Evolutionary conservation across 441 rosid genomes (phyloP), one percentile per base, ranked within the genome.

Genomic region (Jatropha multifida): DNA sequence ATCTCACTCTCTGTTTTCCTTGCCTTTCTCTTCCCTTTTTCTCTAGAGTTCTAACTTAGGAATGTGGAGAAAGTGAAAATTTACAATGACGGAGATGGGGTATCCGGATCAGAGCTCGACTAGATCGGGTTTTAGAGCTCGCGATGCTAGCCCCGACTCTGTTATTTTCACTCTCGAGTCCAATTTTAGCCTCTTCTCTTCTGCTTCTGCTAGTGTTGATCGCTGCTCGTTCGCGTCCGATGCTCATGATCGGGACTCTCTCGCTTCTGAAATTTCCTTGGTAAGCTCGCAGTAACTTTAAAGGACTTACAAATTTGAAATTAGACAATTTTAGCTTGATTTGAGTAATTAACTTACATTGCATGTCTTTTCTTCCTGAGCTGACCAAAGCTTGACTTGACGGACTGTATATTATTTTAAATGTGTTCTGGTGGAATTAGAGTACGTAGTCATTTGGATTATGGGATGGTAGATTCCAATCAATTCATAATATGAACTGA

Each of bases 221-320:
- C 97, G 93, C 77, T 92, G 93, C 90, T 94, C 98, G 54, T 87
- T 89, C 26, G 88, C 95, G 38, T 92, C 99, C 70, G 95, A 93
- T 66, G 90, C 91, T 77, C 88, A 77, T 70, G 92, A 89, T 68
- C 90, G 74, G 71, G 92, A 94, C 80, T 87, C 90, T 78, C 74
- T 86, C 56, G 78, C 89, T 76, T 90, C 94, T n/a, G 97, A 85
- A 72, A 77, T 88, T 80, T 90, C 96, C 4, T 78, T 86, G 86
- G 97, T 93, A 87, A 76, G 17, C 64, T n/a, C 3, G 27, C 12
- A n/a, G 26, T 3, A 1, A 4, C 5, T 8, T 55, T 69, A 7
- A 32, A 32, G 20, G 38, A 4, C 6, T 12, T 1, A 15, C 9
- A 13, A 42, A 41, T 59, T 23, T 71, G 26, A 59, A 71, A 23